Percentiles rank a stretch among this genome's conserved stretches.
phyloP scores from a whole-genome alignment of 306 rosid species.

The Cucurbita pepo region DNA sequence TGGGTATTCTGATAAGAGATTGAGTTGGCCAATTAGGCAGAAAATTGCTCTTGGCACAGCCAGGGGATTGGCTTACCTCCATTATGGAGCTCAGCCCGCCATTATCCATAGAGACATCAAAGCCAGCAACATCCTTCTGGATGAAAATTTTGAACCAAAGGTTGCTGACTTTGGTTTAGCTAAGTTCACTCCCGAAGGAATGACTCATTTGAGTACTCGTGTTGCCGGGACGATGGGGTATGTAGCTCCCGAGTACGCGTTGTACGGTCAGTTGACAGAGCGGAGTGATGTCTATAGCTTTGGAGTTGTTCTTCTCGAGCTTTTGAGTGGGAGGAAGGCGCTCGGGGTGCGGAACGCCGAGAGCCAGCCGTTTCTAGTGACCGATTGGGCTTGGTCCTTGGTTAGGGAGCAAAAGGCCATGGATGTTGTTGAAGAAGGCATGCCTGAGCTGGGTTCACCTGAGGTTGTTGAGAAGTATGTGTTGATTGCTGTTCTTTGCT shows the following conservation, averaged over 20 bases:
- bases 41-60: constrained; percentile 76
- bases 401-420: constrained; percentile 47
- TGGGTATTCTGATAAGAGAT: constrained; percentile 31
- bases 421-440: constrained; percentile 66
- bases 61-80: constrained; percentile 83
- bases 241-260: constrained; percentile 92
- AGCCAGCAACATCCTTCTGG: constrained; percentile 80
- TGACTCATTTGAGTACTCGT: constrained; percentile 89
- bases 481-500: constrained; percentile 66
- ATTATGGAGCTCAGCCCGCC: constrained; percentile 83
- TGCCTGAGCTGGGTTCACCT: constrained; percentile 50
- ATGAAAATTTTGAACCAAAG: constrained; percentile 62
- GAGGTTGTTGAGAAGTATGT: constrained; percentile 74
- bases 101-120: constrained; percentile 89
- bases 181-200: constrained; percentile 74
- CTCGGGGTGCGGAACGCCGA: constrained; percentile 29
- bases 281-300: constrained; percentile 73
- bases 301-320: constrained; percentile 88
- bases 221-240: constrained; percentile 97
- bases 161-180: constrained; percentile 96
- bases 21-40: constrained; percentile 74
- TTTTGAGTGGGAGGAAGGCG: constrained; percentile 85
- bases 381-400: constrained; percentile 84
- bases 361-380: constrained; percentile 43
- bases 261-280: constrained; percentile 88